Evolutionary conservation across 2,329 filamentous ascomycete species (phyloP).

Genomic region (Fusarium nygamai): DNA sequence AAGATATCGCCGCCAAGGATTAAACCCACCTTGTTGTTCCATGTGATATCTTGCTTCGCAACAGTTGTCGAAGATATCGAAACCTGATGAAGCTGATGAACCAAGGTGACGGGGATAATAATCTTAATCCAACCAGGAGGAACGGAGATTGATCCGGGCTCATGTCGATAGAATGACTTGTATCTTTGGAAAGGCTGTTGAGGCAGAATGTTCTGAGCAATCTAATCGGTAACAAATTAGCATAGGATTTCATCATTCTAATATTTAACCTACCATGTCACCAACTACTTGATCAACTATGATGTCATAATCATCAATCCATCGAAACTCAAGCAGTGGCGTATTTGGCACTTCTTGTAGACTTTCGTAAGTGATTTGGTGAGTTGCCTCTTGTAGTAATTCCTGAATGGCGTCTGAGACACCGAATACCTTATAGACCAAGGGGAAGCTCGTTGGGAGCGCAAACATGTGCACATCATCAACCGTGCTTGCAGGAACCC

Average conservation of each 20-base stretch:
- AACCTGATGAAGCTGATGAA: fast-evolving
- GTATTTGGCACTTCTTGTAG: not conserved
- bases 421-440: not conserved
- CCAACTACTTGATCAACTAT: not conserved
- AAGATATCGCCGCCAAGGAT: not conserved
- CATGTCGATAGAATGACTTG: not conserved
- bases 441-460: not conserved
- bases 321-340: not conserved
- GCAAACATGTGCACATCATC: fast-evolving
- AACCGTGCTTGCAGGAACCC: fast-evolving
- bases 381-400: not conserved
- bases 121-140: not conserved
- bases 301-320: fast-evolving
- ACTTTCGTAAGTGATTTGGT: fast-evolving
- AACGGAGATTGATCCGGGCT: not conserved
- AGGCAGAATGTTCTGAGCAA: not conserved
- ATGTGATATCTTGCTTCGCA: not conserved
- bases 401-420: not conserved
- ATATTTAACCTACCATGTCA: not conserved
- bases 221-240: not conserved
- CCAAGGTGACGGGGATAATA: not conserved
- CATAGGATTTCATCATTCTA: fast-evolving
- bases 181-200: not conserved
- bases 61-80: not conserved
- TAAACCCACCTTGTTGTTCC: fast-evolving